Percentiles rank a stretch among this genome's conserved stretches.
phyloP scores from a whole-genome alignment of 495 filamentous ascomycete genomes.

The Lepraria neglecta region DNA sequence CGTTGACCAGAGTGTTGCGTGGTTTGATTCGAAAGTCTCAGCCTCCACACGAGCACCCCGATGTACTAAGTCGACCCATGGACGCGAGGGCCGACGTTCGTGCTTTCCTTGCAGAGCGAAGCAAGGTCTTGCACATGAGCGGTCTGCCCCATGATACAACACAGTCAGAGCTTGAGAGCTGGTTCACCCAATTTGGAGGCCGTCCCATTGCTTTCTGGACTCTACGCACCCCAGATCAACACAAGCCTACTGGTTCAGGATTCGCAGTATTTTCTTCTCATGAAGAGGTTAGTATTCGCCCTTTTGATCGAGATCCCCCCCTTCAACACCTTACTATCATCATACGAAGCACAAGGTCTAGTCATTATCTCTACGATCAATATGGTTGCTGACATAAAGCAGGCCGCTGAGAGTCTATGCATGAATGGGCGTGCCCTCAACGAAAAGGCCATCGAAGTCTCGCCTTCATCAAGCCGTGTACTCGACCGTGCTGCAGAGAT shows the following conservation, averaged over 20 bases:
- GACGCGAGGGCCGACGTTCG: constrained; percentile 96
- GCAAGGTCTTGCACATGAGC: constrained; percentile 96
- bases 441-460: constrained; percentile 97
- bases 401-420: constrained; percentile 93
- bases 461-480: constrained; percentile 89
- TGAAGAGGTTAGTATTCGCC: constrained; percentile 75
- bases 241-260: constrained; percentile 94
- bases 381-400: constrained; percentile 25
- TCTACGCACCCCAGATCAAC: constrained; percentile 91
- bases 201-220: constrained; percentile 99
- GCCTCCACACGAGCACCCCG: constrained; percentile 84
- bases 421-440: constrained; percentile 98
- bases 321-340: background rate
- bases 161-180: constrained; percentile 95
- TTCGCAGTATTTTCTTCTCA: constrained; percentile 98
- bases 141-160: constrained; percentile 96
- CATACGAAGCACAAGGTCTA: background rate
- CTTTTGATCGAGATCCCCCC: background rate
- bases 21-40: constrained; percentile 94
- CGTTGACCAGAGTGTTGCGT: constrained; percentile 82
- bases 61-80: constrained; percentile 89
- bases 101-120: constrained; percentile 87
- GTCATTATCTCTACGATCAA: background rate
- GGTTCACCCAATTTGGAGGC: constrained; percentile 98
- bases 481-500: constrained; percentile 93